phyloP scores from a whole-genome alignment of 108 stramenopile species.

The Mayamaea pseudoterrestris region DNA sequence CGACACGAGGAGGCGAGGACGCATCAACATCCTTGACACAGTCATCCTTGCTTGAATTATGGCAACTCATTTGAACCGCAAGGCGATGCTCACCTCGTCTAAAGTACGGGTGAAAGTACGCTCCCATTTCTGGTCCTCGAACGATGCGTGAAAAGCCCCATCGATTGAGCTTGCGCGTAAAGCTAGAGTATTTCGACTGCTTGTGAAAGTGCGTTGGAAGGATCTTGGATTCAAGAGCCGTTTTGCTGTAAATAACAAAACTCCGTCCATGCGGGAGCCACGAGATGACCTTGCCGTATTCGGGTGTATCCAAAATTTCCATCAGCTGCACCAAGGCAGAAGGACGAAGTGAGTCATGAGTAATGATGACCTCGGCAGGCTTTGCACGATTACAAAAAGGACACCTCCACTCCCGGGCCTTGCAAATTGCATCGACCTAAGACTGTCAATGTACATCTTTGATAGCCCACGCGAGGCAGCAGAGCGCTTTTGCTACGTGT shows the following conservation, averaged over 20 bases:
- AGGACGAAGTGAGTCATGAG: no score
- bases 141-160: constrained; percentile 28
- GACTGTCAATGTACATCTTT: no score
- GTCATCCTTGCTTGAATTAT: no score
- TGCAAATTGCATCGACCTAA: no score
- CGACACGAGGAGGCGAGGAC: no score
- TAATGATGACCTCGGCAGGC: no score
- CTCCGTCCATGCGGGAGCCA: constrained; percentile 36
- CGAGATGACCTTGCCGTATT: constrained; percentile 17
- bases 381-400: no score
- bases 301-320: constrained; percentile 24
- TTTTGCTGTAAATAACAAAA: constrained; percentile 41
- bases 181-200: background rate
- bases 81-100: constrained; percentile 21
- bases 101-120: constrained; percentile 42
- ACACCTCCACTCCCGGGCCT: no score
- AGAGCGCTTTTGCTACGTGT: no score
- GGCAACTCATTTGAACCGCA: constrained; percentile 41
- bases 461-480: no score
- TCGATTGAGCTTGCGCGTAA: constrained; percentile 4
- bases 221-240: background rate
- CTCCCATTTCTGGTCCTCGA: constrained; percentile 16
- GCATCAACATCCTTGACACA: no score
- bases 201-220: background rate
- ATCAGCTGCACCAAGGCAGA: constrained; percentile 20